Conservation (phyloP, 176 grass and related monocot genomes). For the Phragmites australis region DNA sequence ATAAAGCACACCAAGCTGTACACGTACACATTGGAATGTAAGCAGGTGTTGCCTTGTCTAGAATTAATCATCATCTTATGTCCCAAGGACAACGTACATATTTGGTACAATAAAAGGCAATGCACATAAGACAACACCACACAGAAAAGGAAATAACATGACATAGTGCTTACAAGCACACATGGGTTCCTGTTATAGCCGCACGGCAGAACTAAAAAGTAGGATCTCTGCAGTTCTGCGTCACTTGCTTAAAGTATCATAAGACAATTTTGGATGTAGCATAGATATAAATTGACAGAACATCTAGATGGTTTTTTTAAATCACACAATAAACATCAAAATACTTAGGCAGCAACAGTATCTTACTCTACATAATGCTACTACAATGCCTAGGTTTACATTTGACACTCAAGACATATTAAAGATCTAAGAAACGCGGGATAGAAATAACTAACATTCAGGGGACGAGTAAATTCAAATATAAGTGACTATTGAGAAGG, state of each 20-base stretch:
- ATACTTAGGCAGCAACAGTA: not conserved
- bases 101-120: not conserved
- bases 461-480: constrained; percentile 9
- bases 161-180: not conserved
- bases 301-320: not conserved
- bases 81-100: not conserved
- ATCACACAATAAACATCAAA: not conserved
- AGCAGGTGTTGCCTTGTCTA: not conserved
- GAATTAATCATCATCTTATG: not conserved
- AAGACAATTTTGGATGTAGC: not conserved
- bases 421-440: not conserved
- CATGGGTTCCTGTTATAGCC: not conserved
- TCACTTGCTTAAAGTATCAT: not conserved
- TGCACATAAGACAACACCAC: not conserved
- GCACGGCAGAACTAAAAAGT: constrained; percentile 8
- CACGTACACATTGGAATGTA: not conserved
- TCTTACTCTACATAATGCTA: not conserved
- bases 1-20: not conserved
- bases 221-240: not conserved
- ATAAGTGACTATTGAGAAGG: not conserved
- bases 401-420: not conserved
- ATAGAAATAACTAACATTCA: constrained; percentile 16
- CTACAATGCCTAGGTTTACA: not conserved
- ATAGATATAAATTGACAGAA: not conserved
- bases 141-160: not conserved